Percentiles rank a stretch among this genome's conserved stretches.
Evolutionary conservation across 2,329 filamentous ascomycete species (phyloP).

Genomic region (Penicillium sp.): DNA sequence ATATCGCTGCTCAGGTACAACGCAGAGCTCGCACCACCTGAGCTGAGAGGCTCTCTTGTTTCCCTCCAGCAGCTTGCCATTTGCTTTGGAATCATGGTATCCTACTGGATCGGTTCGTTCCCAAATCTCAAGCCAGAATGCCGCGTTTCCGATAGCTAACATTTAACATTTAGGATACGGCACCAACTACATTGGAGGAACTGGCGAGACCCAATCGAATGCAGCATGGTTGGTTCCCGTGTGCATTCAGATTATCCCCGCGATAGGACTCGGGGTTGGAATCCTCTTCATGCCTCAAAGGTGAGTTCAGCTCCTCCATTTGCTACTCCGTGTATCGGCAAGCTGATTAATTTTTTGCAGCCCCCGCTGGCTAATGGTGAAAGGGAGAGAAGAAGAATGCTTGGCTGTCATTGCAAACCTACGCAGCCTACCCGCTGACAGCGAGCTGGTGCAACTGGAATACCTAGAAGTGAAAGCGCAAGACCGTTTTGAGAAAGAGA

Average conservation of each 20-base stretch:
- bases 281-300: conserved; percentile 45
- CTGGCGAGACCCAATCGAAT: conserved; percentile 27
- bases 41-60: conserved; percentile 28
- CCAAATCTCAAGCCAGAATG: background rate
- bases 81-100: conserved; percentile 28
- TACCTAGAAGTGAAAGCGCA: conserved; percentile 50
- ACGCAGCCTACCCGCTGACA: conserved; percentile 29
- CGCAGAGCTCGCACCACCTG: conserved; percentile 43
- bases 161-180: conserved; percentile 26
- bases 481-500: conserved; percentile 41
- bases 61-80: conserved; percentile 30
- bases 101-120: conserved; percentile 25
- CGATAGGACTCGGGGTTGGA: conserved; percentile 30
- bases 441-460: conserved; percentile 42
- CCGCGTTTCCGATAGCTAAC: background rate
- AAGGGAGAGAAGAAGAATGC: conserved; percentile 46
- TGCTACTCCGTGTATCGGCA: background rate
- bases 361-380: conserved; percentile 52
- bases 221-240: conserved; percentile 47
- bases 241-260: conserved; percentile 43
- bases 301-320: background rate
- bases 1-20: conserved; percentile 39
- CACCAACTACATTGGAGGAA: conserved; percentile 39
- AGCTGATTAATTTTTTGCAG: background rate
- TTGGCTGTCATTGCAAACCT: conserved; percentile 11